A percentile compares a stretch with the other conserved stretches of the same genome.
Evolutionary conservation across 208 protist species (phyloP).

Genomic region (Trypanosoma avium): DNA sequence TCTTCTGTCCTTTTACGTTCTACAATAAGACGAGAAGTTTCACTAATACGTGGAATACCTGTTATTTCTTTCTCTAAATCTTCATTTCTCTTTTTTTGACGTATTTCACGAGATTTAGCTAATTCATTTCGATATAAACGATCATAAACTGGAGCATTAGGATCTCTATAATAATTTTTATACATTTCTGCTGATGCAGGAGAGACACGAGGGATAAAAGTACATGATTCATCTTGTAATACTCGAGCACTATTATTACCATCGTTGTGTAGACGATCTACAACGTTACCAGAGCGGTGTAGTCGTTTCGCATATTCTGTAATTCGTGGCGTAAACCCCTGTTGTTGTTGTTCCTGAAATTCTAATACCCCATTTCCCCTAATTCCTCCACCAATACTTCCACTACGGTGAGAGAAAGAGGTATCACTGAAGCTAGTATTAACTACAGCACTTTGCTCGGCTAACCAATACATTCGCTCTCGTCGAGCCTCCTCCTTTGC

Average conservation of each 20-base stretch:
- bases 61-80: constrained; percentile 6
- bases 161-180: constrained; percentile 43
- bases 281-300: constrained; percentile 35
- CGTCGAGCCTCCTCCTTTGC: constrained; percentile 50
- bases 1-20: constrained; percentile 35
- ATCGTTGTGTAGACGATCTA: constrained; percentile 56
- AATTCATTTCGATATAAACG: constrained; percentile 51
- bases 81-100: not conserved
- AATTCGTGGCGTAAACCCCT: constrained; percentile 31
- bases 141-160: constrained; percentile 34
- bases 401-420: constrained; percentile 4
- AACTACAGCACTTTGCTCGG: constrained; percentile 30
- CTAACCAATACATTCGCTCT: constrained; percentile 48
- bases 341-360: not conserved
- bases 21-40: constrained; percentile 46
- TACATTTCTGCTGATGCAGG: constrained; percentile 43
- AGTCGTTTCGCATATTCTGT: constrained; percentile 46
- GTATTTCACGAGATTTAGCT: constrained; percentile 29
- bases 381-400: no score
- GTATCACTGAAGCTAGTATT: constrained; percentile 12
- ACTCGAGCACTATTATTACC: not conserved
- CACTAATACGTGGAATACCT: constrained; percentile 38
- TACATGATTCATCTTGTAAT: constrained; percentile 33
- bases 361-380: no score
- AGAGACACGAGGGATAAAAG: constrained; percentile 52